phyloP scores from a whole-genome alignment of 1,284 basidiomycete species.

The Entoloma clypeatum region DNA sequence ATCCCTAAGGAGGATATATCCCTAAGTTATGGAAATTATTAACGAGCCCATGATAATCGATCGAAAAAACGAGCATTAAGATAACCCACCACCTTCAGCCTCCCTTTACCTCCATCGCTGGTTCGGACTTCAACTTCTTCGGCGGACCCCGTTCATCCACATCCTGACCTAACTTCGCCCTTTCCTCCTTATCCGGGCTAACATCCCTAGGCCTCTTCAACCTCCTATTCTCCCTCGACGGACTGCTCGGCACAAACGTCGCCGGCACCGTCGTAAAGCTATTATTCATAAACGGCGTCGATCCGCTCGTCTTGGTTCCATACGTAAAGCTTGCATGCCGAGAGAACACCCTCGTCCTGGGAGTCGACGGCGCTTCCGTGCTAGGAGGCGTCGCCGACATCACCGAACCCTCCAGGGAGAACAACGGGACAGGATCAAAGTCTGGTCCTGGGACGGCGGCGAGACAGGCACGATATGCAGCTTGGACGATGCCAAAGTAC shows the following conservation, averaged over 20 bases:
- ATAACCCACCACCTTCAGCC: too few relatives aligned
- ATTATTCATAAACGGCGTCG: slow-evolving; percentile 37
- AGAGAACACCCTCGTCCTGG: slow-evolving; percentile 28
- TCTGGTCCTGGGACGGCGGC: slow-evolving; percentile 25
- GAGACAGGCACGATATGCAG: slow-evolving; percentile 58
- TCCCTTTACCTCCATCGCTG: too few relatives aligned
- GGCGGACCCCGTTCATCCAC: neutral
- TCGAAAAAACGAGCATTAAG: too few relatives aligned
- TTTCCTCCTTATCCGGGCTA: neutral
- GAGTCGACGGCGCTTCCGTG: slow-evolving; percentile 33
- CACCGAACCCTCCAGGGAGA: slow-evolving; percentile 1
- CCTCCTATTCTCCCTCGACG: slow-evolving; percentile 16
- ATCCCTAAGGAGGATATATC: too few relatives aligned
- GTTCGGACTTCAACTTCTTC: too few relatives aligned
- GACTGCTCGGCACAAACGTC: slow-evolving; percentile 33
- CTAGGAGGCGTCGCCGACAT: slow-evolving; percentile 24
- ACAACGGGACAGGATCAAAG: neutral
- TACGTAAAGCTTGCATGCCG: slow-evolving; percentile 23
- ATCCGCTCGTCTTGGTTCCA: slow-evolving; percentile 7
- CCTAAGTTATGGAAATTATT: too few relatives aligned
- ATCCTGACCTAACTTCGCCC: too few relatives aligned
- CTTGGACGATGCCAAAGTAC: slow-evolving; percentile 54
- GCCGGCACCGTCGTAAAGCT: slow-evolving; percentile 42
- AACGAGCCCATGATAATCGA: too few relatives aligned
- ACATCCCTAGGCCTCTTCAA: slow-evolving; percentile 7